These are phyloP conservation scores for Podosphaera leucotricha DNA, from an alignment of 2,329 filamentous ascomycete genomes.

Conservation along the genomic window DNA sequence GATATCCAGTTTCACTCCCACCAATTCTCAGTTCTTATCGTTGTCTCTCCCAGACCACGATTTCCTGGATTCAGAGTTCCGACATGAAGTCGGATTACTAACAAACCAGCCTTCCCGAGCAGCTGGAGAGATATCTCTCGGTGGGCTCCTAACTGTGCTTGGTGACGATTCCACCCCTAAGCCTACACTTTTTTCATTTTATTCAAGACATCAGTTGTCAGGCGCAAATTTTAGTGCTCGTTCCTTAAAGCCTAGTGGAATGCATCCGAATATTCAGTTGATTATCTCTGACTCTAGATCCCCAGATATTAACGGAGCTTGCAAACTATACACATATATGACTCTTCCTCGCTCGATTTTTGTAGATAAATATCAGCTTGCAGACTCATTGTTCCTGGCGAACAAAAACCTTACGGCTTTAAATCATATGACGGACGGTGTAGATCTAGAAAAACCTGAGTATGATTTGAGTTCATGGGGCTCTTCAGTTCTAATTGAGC, in stretches of 20 bases:
- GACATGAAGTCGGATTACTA: constrained; percentile 64
- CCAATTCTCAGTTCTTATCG: constrained; percentile 9
- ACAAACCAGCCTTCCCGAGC: constrained; percentile 39
- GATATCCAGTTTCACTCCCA: constrained; percentile 40
- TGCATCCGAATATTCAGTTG: constrained; percentile 62
- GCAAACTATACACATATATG: constrained; percentile 55
- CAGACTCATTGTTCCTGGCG: constrained; percentile 49
- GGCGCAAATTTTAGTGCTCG: constrained; percentile 32
- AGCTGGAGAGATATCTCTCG: constrained; percentile 32
- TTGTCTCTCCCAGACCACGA: constrained; percentile 8
- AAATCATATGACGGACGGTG: constrained; percentile 45
- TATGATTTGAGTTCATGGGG: constrained; percentile 63
- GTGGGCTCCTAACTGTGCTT: constrained; percentile 56
- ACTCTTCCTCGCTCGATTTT: constrained; percentile 66
- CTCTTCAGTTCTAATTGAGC: constrained; percentile 50
- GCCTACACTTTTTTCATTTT: constrained; percentile 61
- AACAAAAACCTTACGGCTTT: constrained; percentile 57
- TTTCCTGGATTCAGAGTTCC: constrained; percentile 17
- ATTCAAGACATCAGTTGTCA: constrained; percentile 46
- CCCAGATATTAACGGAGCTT: constrained; percentile 31
- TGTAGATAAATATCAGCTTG: constrained; percentile 68
- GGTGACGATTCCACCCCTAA: constrained; percentile 38
- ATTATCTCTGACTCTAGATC: constrained; percentile 29
- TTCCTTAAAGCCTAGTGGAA: constrained; percentile 50
- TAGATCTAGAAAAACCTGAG: constrained; percentile 75